phyloP scores from a whole-genome alignment of 2,329 filamentous ascomycete genomes.

The Pezicula carpinea region DNA sequence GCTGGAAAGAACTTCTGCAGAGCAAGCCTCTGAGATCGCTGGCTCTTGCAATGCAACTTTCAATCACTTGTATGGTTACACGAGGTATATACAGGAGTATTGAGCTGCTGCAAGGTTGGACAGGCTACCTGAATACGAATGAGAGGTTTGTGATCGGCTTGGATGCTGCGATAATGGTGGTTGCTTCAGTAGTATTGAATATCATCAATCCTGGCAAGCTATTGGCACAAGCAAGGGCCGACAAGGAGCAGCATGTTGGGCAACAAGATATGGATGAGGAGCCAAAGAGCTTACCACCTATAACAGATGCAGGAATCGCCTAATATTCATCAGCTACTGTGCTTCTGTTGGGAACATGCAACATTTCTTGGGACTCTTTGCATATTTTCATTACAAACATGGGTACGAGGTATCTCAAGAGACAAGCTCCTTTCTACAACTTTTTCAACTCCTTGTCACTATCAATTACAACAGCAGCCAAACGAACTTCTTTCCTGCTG shows the following conservation, averaged over 20 bases:
- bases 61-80: conserved; percentile 37
- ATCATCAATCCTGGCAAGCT: conserved; percentile 15
- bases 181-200: conserved; percentile 32
- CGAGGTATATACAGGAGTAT: conserved; percentile 39
- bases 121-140: conserved; percentile 36
- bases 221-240: not conserved
- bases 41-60: conserved; percentile 33
- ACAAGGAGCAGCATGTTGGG: not conserved
- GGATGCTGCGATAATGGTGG: conserved; percentile 37
- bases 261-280: no score
- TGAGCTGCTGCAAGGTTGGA: conserved; percentile 39
- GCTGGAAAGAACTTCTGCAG: conserved; percentile 39
- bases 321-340: no score
- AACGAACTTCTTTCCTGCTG: conserved; percentile 3
- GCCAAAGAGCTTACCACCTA: no score
- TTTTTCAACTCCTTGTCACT: conserved; percentile 6
- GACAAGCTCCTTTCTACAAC: conserved; percentile 8
- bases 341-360: no score
- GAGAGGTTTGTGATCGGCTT: conserved; percentile 39
- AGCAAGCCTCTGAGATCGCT: conserved; percentile 25
- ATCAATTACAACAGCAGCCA: conserved; percentile 9
- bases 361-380: no score
- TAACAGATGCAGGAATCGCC: no score
- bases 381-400: no score
- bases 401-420: not conserved